phyloP scores from a whole-genome alignment of 208 protist genomes.

The Histomonas meleagridis region DNA sequence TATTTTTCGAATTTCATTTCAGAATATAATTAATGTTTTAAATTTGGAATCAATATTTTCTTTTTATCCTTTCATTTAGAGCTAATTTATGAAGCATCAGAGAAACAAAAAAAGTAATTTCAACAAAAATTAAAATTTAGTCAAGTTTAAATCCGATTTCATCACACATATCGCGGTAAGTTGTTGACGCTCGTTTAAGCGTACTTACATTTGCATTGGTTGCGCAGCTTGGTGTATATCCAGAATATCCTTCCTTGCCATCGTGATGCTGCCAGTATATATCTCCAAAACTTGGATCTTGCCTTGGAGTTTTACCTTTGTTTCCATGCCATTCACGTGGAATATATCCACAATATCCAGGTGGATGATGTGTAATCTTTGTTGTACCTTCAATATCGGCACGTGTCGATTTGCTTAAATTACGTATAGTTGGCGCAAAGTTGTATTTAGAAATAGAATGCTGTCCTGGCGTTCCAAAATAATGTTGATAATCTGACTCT shows the following conservation, averaged over 20 bases:
- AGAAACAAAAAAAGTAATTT: no score
- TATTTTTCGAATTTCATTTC: no score
- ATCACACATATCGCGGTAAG: conserved; percentile 24
- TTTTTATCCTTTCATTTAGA: no score
- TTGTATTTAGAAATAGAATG: background rate
- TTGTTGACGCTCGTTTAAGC: background rate
- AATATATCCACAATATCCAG: background rate
- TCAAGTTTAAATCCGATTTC: no score
- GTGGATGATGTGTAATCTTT: background rate
- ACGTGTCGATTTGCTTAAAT: background rate
- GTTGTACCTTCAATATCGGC: background rate
- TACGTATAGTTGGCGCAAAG: background rate
- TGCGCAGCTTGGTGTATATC: background rate
- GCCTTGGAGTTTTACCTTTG: background rate
- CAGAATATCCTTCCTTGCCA: background rate
- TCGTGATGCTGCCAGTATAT: background rate
- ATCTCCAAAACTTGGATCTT: background rate
- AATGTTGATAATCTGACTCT: background rate
- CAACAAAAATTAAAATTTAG: no score
- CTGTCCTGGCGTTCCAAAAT: background rate
- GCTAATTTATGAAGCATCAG: no score
- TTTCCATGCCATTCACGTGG: background rate
- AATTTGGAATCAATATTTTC: no score
- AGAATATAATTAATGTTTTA: no score
- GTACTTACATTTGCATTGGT: background rate